A percentile compares a stretch with the other conserved stretches of the same genome.
Conservation (phyloP, 139 green algal species). For the Coccomyxa sp. region DNA sequence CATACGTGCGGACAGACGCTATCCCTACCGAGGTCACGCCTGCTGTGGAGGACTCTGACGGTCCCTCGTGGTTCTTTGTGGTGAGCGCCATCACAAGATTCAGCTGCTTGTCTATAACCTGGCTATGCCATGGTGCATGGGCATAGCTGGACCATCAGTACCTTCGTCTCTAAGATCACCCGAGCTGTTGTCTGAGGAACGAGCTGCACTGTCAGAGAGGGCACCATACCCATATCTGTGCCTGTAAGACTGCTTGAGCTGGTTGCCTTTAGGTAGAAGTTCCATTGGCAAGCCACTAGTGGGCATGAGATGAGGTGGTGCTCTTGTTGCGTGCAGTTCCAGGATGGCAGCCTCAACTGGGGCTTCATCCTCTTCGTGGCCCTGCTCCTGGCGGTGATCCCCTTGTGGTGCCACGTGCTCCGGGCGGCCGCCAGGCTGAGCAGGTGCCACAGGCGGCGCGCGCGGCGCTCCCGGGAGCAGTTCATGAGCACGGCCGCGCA, state of each 20-base stretch:
- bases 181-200: too few relatives aligned
- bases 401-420: background rate
- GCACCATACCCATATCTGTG: too few relatives aligned
- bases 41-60: too few relatives aligned
- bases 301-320: background rate
- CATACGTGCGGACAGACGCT: background rate
- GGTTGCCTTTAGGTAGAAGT: too few relatives aligned
- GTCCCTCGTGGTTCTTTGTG: background rate
- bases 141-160: too few relatives aligned
- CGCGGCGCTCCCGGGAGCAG: background rate
- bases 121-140: too few relatives aligned
- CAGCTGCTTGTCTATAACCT: too few relatives aligned
- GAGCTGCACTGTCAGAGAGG: too few relatives aligned
- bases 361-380: conserved; percentile 3
- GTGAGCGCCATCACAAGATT: background rate
- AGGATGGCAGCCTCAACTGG: conserved; percentile 3
- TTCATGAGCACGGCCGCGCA: background rate
- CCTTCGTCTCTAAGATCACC: too few relatives aligned
- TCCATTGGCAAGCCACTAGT: too few relatives aligned
- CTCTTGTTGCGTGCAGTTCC: background rate
- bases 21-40: background rate
- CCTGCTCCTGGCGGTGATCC: background rate
- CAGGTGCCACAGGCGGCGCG: background rate
- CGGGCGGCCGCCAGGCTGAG: background rate
- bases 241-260: too few relatives aligned